Base-by-base conservation (phyloP, 768 basidiomycete species). In the Kwoniella dejecticola region DNA sequence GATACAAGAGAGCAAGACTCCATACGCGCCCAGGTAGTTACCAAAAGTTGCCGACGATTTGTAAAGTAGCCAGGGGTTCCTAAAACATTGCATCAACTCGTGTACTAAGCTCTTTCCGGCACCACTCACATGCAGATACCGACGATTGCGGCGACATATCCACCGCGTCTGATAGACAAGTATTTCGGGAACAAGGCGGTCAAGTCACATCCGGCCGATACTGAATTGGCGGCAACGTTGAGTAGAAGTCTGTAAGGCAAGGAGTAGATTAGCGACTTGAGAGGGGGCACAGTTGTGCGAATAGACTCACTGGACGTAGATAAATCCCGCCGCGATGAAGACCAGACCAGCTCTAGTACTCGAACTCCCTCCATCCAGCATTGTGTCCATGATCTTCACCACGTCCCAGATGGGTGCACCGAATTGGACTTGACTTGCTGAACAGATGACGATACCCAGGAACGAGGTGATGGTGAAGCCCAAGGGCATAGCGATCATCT, bases 161-260 rank as follows among this genome's bases (percentile, higher is more conserved):
- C 89, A 27, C 91, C 90, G 19, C 90, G 84, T 21, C 90, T 86
- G 73, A 92, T 91, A 72, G 88, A 90, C 69, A 91, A 85, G 79
- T 85, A 91, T 48, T 86, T 86, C 56, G 90, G 90, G 67, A 85
- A 82, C 29, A 91, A 82, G 2, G 89, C 85, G 1, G 89, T 91
- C 67, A 91, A 78, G 76, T 91, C 89, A 71, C 89, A 90, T 13
- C 90, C 89, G 3, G 90, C 89, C 44, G 86, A 88, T 72, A 91
- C 85, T 4, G 88, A 87, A 80, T 91, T 91, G 29, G 89, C 89
- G 10, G 88, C 87, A 69, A 77, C 68, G 65, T 77, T 77, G 52
- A 77, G 65, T 41, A 77, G 53, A 31, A 77, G 67, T 44, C 54
- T 36, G 19, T 31, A 23, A 36, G 15, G 21, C 10, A 42, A 42